These are phyloP conservation scores for Aspergillus texensis DNA, from an alignment of 2,329 filamentous ascomycete genomes.

Conservation along the genomic window DNA sequence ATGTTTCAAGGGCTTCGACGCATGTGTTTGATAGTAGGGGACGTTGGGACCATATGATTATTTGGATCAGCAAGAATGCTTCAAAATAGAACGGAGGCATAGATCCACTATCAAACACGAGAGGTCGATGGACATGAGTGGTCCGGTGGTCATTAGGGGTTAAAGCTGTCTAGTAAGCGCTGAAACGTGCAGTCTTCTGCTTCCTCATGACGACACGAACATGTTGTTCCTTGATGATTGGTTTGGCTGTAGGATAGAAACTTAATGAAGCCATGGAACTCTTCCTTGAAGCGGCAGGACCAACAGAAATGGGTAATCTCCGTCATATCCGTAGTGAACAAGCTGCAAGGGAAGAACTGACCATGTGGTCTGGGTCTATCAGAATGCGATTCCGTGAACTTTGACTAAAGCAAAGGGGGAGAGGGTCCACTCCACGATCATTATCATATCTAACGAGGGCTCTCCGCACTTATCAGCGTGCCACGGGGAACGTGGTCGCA, in stretches of 20 bases:
- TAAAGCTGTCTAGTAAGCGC: no score
- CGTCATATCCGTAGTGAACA: no score
- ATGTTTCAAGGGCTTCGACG: background rate
- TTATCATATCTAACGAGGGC: background rate
- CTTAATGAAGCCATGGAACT: background rate
- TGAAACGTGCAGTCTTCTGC: no score
- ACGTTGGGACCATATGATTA: background rate
- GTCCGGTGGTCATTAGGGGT: no score
- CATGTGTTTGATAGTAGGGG: background rate
- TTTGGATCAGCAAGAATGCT: conserved; percentile 3
- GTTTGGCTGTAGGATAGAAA: no score
- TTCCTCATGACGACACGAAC: no score
- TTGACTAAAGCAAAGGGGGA: no score
- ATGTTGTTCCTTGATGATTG: no score
- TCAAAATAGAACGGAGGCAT: background rate
- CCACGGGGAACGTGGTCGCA: conserved; percentile 6
- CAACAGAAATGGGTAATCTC: background rate
- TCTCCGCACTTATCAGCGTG: conserved; percentile 1
- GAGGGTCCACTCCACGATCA: background rate
- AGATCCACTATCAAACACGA: background rate
- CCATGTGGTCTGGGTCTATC: no score
- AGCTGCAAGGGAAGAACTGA: no score
- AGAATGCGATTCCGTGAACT: no score
- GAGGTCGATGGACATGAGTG: no score
- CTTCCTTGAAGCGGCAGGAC: background rate